Base-by-base conservation (phyloP, 306 rosid species). In the Inga oerstediana region DNA sequence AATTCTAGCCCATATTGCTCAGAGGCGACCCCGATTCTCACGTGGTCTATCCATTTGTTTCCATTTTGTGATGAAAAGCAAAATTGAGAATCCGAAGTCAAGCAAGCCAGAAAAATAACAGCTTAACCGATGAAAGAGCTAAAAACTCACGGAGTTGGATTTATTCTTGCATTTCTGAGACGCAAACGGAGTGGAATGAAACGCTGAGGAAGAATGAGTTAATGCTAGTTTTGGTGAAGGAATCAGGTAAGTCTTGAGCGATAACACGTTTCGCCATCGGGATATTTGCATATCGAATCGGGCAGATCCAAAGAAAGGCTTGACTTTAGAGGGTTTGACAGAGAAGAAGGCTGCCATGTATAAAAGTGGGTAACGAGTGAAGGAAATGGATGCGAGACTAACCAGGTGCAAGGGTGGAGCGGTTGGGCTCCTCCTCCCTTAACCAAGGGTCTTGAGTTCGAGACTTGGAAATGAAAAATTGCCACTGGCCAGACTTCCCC, bases 121-220 rank as follows among this genome's bases (percentile, higher is more conserved):
- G 16, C 19, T 11, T 49, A 79, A 11, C 4, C 20, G 16, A 34
- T 9, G 2, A 43, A 59, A 27, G 39, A 19, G 66, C 52, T 35
- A 67, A 4, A 75, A 62, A 77, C 96, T 89, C 71, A 95, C 98
- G 5, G 88, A 79, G 24, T 86, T 84, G 86, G 85, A 86, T 80
- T 90, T 91, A 83, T 45, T 84, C 45, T 81, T 91, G 90, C 85
- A 82, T 35, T 88, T 88, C 7, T 92, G 91, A 78, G 54, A 87
- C 5, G 79, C 86, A 85, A 79, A 69, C 0, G 98, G 89, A 54
- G 97, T 85, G 43, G 93, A 93, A 84, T 93, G 97, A 85, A 93
- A 91, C 2, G 86, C 83, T 6, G 91, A 84, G 22, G 58, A 71
- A 17, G 85, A 80, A 73, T 66, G 87, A 76, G 86, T 54, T 41